Evolutionary conservation across 345 rosid species (phyloP).

Genomic region (Cardiospermum halicacabum): DNA sequence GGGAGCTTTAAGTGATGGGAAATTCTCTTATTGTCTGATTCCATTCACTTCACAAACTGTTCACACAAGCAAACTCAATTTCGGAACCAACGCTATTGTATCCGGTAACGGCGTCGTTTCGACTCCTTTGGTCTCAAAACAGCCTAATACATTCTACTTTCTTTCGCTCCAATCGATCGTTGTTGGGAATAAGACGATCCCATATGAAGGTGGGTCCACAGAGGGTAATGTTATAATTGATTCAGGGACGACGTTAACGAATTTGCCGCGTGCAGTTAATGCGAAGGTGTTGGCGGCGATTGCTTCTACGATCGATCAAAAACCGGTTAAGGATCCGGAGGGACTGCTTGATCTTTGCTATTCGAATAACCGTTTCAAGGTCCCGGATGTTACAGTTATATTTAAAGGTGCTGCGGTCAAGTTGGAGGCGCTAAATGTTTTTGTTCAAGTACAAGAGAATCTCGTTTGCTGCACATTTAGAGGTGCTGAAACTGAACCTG

Average conservation of each 20-base stretch:
- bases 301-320: constrained; percentile 4
- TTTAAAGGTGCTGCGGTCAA: constrained; percentile 40
- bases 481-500: neutral
- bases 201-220: constrained; percentile 18
- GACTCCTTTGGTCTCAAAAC: constrained; percentile 38
- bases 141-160: constrained; percentile 40
- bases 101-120: constrained; percentile 34
- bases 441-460: constrained; percentile 23
- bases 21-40: constrained; percentile 62
- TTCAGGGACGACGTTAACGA: constrained; percentile 56
- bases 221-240: constrained; percentile 59
- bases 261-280: constrained; percentile 28
- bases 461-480: constrained; percentile 36
- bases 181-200: constrained; percentile 30
- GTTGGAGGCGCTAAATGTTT: constrained; percentile 26
- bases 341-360: constrained; percentile 38
- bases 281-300: constrained; percentile 22
- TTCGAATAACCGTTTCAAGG: neutral
- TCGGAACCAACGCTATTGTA: constrained; percentile 41
- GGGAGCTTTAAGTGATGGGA: constrained; percentile 31
- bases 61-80: constrained; percentile 41
- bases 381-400: constrained; percentile 37
- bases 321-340: constrained; percentile 24
- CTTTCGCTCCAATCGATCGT: constrained; percentile 41
- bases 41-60: constrained; percentile 22